Conservation (phyloP, 1,139 yeast species). For the Citeromyces siamensis region DNA sequence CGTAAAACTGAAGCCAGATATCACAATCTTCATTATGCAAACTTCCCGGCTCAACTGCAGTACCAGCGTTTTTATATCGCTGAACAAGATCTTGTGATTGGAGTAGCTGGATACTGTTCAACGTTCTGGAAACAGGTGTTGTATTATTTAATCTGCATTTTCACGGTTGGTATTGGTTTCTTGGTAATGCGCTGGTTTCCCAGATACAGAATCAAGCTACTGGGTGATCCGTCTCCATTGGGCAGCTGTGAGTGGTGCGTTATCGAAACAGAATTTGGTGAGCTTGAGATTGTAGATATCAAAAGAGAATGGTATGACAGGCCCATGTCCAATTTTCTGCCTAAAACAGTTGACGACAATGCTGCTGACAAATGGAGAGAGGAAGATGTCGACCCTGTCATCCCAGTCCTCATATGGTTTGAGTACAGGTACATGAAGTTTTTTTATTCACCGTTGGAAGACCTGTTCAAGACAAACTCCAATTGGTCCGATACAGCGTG, state of each 20-base stretch:
- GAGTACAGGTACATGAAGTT: constrained; percentile 76
- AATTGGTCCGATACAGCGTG: constrained; percentile 82
- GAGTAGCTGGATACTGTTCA: constrained; percentile 79
- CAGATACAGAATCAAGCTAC: constrained; percentile 48
- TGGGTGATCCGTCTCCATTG: constrained; percentile 56
- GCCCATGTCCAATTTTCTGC: constrained; percentile 55
- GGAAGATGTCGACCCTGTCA: constrained; percentile 38
- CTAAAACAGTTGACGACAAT: constrained; percentile 8
- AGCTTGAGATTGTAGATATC: constrained; percentile 49
- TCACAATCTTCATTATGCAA: constrained; percentile 29
- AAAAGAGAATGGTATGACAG: constrained; percentile 51
- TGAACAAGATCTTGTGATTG: constrained; percentile 89
- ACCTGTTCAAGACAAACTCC: constrained; percentile 69
- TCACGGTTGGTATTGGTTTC: constrained; percentile 62
- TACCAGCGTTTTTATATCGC: constrained; percentile 84
- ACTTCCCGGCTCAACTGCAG: constrained; percentile 29
- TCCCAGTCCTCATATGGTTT: constrained; percentile 62
- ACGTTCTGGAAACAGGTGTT: constrained; percentile 30
- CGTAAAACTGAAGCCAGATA: constrained; percentile 8
- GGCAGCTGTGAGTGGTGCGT: constrained; percentile 90
- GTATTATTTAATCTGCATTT: constrained; percentile 42
- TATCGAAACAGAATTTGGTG: constrained; percentile 89
- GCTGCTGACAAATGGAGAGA: constrained; percentile 7
- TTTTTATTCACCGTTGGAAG: constrained; percentile 78
- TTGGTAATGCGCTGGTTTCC: constrained; percentile 82